Conservation (phyloP, 2,329 filamentous ascomycete genomes). For the Fusarium sp. region DNA sequence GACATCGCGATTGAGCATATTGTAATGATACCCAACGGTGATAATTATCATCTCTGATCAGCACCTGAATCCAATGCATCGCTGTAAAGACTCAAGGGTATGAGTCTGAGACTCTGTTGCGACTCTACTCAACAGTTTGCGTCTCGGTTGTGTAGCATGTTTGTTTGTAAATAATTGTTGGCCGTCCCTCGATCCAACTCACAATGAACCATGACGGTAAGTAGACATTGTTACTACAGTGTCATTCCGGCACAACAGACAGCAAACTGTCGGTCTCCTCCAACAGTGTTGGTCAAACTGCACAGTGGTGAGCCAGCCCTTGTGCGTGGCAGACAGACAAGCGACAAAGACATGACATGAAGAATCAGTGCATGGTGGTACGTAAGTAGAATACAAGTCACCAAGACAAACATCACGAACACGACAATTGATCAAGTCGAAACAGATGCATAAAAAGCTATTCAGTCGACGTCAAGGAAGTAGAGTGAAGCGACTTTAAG, state of each 20-base stretch:
- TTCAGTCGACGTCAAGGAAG: background rate
- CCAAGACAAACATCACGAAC: background rate
- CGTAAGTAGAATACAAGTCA: too few species aligned
- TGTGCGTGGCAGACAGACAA: too few species aligned
- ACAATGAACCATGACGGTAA: background rate
- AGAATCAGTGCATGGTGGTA: too few species aligned
- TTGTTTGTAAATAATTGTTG: background rate
- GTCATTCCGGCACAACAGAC: too few species aligned
- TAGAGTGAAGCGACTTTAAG: background rate
- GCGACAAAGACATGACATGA: background rate
- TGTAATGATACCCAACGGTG: background rate
- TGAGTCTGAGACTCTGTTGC: background rate
- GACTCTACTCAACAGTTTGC: too few species aligned
- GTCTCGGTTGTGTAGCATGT: background rate
- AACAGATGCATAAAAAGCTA: background rate
- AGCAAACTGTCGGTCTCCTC: too few species aligned
- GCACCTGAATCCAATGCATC: accelerated
- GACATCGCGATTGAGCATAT: too few species aligned
- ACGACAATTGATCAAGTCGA: background rate
- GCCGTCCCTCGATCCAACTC: background rate
- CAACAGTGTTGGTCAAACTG: background rate
- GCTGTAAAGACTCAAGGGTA: background rate
- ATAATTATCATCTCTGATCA: background rate
- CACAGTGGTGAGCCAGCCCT: background rate
- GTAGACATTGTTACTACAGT: too few species aligned